These are phyloP conservation scores for Coffea canephora DNA, from an alignment of 257 asterid species.

Conservation along the genomic window DNA sequence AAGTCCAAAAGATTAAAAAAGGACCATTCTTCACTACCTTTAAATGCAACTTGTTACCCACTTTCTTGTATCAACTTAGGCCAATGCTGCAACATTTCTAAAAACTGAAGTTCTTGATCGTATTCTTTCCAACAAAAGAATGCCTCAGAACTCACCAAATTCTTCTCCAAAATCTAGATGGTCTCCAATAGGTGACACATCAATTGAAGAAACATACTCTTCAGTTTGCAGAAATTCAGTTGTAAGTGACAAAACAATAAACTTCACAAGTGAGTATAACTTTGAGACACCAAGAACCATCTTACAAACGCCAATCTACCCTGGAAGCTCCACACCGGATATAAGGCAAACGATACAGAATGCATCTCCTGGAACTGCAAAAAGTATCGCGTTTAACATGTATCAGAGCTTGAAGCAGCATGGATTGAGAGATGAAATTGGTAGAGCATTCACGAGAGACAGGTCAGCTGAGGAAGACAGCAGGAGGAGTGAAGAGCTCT, in stretches of 20 bases:
- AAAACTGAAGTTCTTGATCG: neutral
- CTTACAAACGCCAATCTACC: neutral
- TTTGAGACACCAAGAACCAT: conserved; percentile 4
- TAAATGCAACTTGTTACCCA: neutral
- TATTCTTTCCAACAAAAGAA: neutral
- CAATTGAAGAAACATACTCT: neutral
- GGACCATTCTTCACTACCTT: neutral
- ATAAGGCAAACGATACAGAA: neutral
- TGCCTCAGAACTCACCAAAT: conserved; percentile 8
- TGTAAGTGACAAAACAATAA: neutral
- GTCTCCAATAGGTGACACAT: neutral
- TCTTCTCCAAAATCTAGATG: neutral
- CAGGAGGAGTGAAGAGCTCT: conserved; percentile 13
- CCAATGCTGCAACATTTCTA: neutral
- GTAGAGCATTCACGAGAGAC: neutral
- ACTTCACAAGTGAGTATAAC: neutral
- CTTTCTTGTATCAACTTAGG: neutral
- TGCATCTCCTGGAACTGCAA: conserved; percentile 9
- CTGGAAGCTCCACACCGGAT: neutral
- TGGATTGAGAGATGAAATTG: conserved; percentile 15
- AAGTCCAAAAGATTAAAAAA: neutral
- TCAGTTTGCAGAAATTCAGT: neutral
- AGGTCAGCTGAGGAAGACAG: neutral
- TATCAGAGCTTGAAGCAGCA: conserved; percentile 11
- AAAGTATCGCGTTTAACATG: conserved; percentile 3